phyloP scores from a whole-genome alignment of 2,329 filamentous ascomycete species.

The Gnomoniopsis smithogilvyi region DNA sequence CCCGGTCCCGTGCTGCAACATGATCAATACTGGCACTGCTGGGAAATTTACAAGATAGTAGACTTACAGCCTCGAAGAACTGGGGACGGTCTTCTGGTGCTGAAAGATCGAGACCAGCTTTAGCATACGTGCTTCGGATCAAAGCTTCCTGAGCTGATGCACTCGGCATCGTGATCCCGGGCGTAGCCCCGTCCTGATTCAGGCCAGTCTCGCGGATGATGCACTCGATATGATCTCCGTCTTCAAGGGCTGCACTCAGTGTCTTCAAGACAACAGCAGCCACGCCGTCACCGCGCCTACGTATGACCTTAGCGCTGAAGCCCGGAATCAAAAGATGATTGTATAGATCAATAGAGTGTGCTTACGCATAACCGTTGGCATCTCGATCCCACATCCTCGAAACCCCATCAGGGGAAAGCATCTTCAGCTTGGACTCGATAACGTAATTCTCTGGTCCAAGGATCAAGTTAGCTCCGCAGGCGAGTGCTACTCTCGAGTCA shows the following conservation, averaged over 20 bases:
- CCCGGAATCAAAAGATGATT: background rate
- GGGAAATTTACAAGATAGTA: too few relatives aligned
- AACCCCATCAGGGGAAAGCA: slow-evolving; percentile 34
- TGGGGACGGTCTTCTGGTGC: slow-evolving; percentile 28
- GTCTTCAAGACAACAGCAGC: slow-evolving; percentile 45
- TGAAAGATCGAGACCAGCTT: slow-evolving; percentile 32
- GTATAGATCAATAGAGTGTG: background rate
- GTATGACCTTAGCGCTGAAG: background rate
- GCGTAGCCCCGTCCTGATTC: slow-evolving; percentile 43
- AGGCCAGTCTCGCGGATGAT: slow-evolving; percentile 38
- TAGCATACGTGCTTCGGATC: slow-evolving; percentile 36
- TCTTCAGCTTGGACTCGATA: slow-evolving; percentile 31
- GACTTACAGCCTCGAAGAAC: slow-evolving; percentile 40
- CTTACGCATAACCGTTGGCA: too few relatives aligned
- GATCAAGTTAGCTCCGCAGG: slow-evolving; percentile 32
- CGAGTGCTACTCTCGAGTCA: slow-evolving; percentile 30
- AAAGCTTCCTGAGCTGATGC: slow-evolving; percentile 33
- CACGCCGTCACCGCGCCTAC: slow-evolving; percentile 48
- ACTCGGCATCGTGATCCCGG: slow-evolving; percentile 48
- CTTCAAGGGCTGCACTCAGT: slow-evolving; percentile 40
- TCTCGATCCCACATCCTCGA: slow-evolving; percentile 40
- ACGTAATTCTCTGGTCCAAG: slow-evolving; percentile 28
- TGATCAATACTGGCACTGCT: too few relatives aligned
- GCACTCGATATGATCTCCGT: slow-evolving; percentile 37
- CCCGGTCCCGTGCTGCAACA: slow-evolving; percentile 33